Base-by-base conservation (phyloP, 495 filamentous ascomycete genomes). In the Xylaria intraflava region DNA sequence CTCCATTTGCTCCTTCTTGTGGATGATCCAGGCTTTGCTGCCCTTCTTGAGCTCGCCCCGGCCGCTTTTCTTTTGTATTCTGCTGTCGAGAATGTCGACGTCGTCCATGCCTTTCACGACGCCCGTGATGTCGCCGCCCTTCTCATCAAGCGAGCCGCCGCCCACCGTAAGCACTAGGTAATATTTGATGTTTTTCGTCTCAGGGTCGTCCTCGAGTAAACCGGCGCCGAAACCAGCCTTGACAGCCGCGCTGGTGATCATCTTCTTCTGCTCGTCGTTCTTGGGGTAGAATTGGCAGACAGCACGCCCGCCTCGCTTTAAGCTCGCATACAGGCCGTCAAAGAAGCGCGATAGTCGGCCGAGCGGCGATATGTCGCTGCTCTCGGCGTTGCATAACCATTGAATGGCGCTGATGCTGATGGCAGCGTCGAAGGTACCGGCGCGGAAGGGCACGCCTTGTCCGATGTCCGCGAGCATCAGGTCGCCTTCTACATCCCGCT, bases 231-330 rank as follows among this genome's bases (percentile, higher is more conserved):
- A 98, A 0, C 93, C 93, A 4, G 93, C 93, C 64, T 84, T 89
- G 51, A 95, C 86, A 0, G 93, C 93, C 16, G 93, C 91, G 14
- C 72, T 72, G 45, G 85, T 89, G 50, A 97, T 90, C 93, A 97
- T 96, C 53, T 75, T 81, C 64, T 89, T 84, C 72, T 97, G 93
- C 55, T 77, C 76, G 60, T 93, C 89, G 68, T 98, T 95, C 73
- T 93, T 94, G 3, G 93, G 94, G 68, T 98, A 98, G 67, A 98
- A 97, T 65, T 97, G 93, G 62, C 91, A 92, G 20, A 97, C 93
- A 1, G 94, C 93, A 36, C 88, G 80, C 20, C 91, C 93, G 9
- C 93, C 93, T 4, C 94, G 77, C 52, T 85, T 79, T 50, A 98
- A 69, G 67, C 82, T 85, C 19, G 87, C 82, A 69, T 96, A 97